Base-by-base conservation (phyloP, 2,329 filamentous ascomycete species). In the Trichophaea hybrida region DNA sequence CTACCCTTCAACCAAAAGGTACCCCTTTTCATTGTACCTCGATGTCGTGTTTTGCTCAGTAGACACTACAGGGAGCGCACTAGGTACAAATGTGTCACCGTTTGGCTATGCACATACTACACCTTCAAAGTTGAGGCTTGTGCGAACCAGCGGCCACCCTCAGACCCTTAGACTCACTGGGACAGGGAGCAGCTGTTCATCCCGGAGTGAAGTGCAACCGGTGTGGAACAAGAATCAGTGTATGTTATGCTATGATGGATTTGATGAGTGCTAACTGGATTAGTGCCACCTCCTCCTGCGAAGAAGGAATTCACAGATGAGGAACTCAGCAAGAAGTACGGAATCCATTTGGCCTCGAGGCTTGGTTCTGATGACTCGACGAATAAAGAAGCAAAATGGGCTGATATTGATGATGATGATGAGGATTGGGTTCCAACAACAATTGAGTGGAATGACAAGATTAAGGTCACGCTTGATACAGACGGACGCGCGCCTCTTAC, bases 201-300 rank as follows among this genome's bases (percentile, higher is more conserved):
- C 51, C 55, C 61, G 58, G 43, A 58, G 53, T n/a, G 60, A 66
- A 35, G 59, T 61, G 43, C 64, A 64, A 15, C 65, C 65, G 49
- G 67, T 94, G 44, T 94, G 88, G 88, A 94, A 93, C 74, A 90
- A 89, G 73, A 94, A 93, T 71, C 79, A 84, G 75, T 85, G 86
- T 85, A 79, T 71, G 83, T 75, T 34, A 37, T 8, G 15, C n/a
- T 35, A 10, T 1, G 8, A 5, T 35, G 31, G 31, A 13, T 34
- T 15, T 24, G n/a, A 1, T 17, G 46, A 2, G 46, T 50, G 12
- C 40, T 55, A 44, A 55, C 38, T 1, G 10, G 44, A 59, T 43
- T 58, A 69, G 76, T 77, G 5, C 78, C 82, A 57, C 78, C 79
- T 5, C 82, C 84, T 5, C 85, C 88, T 61, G 83, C 85, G 4